Conservation (phyloP, 768 basidiomycete species). For the Mycena rosella region DNA sequence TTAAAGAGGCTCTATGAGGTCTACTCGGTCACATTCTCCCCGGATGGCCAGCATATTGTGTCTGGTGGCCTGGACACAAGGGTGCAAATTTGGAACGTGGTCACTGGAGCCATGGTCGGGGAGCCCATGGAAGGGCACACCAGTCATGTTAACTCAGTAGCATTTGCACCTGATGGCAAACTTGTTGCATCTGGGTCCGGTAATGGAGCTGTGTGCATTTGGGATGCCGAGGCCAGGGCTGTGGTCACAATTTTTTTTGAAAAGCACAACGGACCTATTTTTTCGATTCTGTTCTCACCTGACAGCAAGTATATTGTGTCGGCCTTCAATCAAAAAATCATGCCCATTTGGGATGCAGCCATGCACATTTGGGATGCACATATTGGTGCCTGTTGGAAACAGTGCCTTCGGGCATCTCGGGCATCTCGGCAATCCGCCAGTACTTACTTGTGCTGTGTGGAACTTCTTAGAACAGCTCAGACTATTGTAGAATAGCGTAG, state of each 20-base stretch:
- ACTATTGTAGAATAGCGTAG: too few species aligned
- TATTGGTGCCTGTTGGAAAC: too few species aligned
- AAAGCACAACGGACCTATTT: too few species aligned
- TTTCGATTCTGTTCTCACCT: background rate
- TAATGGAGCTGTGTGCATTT: background rate
- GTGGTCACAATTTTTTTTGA: background rate
- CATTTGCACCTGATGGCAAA: background rate
- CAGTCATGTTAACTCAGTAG: background rate
- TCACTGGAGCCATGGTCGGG: too few species aligned
- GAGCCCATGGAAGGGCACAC: too few species aligned
- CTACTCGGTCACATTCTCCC: background rate
- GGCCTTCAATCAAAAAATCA: background rate
- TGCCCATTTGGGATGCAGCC: conserved; percentile 5
- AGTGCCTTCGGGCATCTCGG: too few species aligned
- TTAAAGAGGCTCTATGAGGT: background rate
- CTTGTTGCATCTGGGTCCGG: background rate
- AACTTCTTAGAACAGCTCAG: too few species aligned
- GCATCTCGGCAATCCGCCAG: too few species aligned
- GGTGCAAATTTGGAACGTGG: background rate
- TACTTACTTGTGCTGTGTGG: too few species aligned
- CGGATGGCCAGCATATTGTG: background rate
- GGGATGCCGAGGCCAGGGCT: too few species aligned
- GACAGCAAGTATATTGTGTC: background rate
- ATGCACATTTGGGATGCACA: too few species aligned
- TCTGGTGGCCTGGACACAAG: background rate